These are phyloP conservation scores for Ambrosia artemisiifolia DNA, from an alignment of 129 eudicot species.

Conservation along the genomic window DNA sequence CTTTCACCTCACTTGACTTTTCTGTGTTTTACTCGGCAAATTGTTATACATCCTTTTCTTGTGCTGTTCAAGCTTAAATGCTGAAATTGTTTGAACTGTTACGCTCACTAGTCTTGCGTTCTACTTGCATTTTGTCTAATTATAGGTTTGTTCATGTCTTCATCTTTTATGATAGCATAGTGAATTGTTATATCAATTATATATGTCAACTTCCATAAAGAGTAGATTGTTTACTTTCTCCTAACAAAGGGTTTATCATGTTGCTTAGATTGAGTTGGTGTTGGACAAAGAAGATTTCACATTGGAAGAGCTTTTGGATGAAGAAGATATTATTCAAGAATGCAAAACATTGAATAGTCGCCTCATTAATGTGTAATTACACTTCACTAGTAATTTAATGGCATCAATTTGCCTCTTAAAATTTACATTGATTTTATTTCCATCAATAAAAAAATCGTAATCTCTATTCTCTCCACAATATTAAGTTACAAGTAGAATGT, in stretches of 20 bases:
- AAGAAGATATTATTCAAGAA: constrained; percentile 98
- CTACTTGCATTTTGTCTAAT: background rate
- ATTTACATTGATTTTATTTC: background rate
- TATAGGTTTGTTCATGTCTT: background rate
- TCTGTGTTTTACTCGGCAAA: too few relatives aligned
- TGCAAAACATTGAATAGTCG: constrained; percentile 98
- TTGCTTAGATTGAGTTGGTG: constrained; percentile 68
- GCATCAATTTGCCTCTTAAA: background rate
- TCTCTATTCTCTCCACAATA: background rate
- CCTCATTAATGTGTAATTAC: constrained; percentile 81
- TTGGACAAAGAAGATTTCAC: constrained; percentile 88
- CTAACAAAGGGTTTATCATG: constrained; percentile 16
- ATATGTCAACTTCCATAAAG: background rate
- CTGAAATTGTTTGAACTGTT: background rate
- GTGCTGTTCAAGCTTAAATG: background rate
- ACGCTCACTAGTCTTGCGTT: background rate
- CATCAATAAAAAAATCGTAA: background rate
- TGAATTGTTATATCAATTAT: background rate
- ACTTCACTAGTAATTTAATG: constrained; percentile 9
- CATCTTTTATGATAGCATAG: background rate
- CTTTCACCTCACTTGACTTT: background rate
- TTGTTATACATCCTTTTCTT: too few relatives aligned
- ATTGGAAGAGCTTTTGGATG: constrained; percentile 94
- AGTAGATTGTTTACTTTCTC: background rate
- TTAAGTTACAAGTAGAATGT: constrained; percentile 8